Conservation (phyloP, 1,284 basidiomycete species). For the Leccinum pachyderme region DNA sequence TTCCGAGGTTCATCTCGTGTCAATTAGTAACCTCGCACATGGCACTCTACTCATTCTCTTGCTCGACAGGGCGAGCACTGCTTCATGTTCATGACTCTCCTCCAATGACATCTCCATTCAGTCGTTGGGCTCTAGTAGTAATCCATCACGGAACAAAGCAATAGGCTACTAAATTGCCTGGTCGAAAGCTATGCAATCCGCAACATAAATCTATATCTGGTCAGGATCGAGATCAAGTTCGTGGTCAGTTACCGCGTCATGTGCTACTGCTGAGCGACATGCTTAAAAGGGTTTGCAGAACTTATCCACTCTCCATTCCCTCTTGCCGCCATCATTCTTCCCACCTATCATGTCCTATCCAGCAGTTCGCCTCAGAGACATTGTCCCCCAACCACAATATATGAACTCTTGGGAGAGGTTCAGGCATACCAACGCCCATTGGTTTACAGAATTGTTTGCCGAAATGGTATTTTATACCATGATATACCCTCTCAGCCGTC, state of each 20-base stretch:
- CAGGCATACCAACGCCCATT: constrained; percentile 49
- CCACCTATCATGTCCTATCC: constrained; percentile 19
- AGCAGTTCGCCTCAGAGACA: constrained; percentile 40
- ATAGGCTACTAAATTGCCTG: constrained; percentile 2
- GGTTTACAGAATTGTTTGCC: constrained; percentile 56
- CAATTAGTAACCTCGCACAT: neutral
- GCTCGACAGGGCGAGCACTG: neutral
- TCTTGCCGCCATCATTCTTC: too few species aligned
- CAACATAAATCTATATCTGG: neutral
- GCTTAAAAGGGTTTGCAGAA: constrained; percentile 15
- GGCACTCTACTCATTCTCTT: too few species aligned
- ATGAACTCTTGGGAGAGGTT: constrained; percentile 52
- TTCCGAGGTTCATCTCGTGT: constrained; percentile 1
- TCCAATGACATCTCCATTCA: constrained; percentile 4
- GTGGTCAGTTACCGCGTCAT: constrained; percentile 2
- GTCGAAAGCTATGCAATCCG: constrained; percentile 3
- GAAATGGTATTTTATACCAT: constrained; percentile 47
- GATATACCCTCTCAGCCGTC: constrained; percentile 17
- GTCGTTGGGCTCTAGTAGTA: neutral
- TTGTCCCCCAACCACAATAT: constrained; percentile 39
- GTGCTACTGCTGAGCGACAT: neutral
- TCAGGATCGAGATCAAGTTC: neutral
- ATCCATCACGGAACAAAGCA: neutral
- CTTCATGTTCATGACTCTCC: neutral
- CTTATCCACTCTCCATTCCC: neutral